phyloP scores from a whole-genome alignment of 1,284 basidiomycete genomes.

The Ceratobasidium sp. region DNA sequence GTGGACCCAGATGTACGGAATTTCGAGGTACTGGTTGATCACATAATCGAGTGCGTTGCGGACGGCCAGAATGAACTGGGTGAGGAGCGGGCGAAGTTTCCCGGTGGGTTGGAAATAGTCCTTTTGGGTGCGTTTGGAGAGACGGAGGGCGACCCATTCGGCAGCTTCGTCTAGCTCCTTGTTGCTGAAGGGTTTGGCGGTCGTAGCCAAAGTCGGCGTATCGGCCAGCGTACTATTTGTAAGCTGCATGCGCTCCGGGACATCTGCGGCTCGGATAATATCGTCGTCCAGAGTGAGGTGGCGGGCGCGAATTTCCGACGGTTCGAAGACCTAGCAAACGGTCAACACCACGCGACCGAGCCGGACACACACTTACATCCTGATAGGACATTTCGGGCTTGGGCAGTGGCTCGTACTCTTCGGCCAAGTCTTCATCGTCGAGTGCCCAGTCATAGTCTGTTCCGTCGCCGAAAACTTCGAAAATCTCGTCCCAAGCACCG shows the following conservation, averaged over 20 bases:
- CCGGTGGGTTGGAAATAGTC: constrained; percentile 75
- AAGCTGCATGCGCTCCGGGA: constrained; percentile 97
- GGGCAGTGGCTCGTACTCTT: constrained; percentile 61
- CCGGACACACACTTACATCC: constrained; percentile 67
- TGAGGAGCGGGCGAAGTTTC: constrained; percentile 63
- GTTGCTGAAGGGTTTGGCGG: constrained; percentile 66
- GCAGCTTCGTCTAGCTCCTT: constrained; percentile 80
- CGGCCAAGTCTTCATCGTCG: constrained; percentile 71
- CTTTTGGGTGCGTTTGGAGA: constrained; percentile 79
- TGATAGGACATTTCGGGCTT: constrained; percentile 85
- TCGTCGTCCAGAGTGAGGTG: constrained; percentile 96
- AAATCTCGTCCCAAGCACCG: constrained; percentile 95
- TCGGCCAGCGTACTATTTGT: constrained; percentile 82
- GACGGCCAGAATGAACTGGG: constrained; percentile 80
- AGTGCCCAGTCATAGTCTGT: constrained; percentile 97
- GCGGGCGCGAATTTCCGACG: constrained; percentile 91
- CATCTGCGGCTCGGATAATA: constrained; percentile 86
- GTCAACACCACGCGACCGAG: constrained; percentile 25
- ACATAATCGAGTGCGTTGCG: constrained; percentile 81
- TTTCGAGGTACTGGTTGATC: constrained; percentile 87
- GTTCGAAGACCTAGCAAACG: constrained; percentile 86
- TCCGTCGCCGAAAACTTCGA: constrained; percentile 96
- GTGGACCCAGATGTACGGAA: constrained; percentile 94
- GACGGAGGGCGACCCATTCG: constrained; percentile 85
- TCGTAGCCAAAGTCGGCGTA: constrained; percentile 66